phyloP scores from a whole-genome alignment of 2,329 filamentous ascomycete genomes.

The Pseudogymnoascus sp. region DNA sequence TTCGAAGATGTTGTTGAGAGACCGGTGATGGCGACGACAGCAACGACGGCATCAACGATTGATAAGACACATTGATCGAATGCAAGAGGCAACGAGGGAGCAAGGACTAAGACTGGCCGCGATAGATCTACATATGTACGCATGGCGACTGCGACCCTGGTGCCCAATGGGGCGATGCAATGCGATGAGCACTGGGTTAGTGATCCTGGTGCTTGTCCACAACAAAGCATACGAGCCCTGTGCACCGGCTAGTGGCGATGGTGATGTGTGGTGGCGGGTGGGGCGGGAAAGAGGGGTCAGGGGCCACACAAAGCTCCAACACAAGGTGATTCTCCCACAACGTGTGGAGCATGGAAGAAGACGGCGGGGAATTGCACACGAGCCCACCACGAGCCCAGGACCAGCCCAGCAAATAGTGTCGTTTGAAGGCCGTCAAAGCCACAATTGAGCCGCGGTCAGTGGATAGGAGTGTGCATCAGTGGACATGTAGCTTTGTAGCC shows the following conservation, averaged over 20 bases:
- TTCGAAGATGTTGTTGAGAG: background rate
- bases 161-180: background rate
- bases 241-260: background rate
- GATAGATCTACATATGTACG: background rate
- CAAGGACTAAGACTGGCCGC: background rate
- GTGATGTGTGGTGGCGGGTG: background rate
- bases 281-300: background rate
- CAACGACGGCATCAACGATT: conserved; percentile 1
- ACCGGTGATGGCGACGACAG: background rate
- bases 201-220: background rate
- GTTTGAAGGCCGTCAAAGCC: background rate
- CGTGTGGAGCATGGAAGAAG: background rate
- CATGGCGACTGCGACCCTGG: background rate
- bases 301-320: background rate
- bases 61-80: background rate
- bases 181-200: background rate
- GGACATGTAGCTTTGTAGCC: background rate
- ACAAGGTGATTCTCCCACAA: background rate
- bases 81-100: background rate
- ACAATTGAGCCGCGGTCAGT: background rate
- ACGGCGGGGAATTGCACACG: background rate
- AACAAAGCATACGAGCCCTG: background rate
- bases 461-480: background rate
- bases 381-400: background rate
- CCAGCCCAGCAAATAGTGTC: background rate